Evolutionary conservation across 371 early-diverging fungal genomes (phyloP).

Genomic region (Actinomortierella wolfii): DNA sequence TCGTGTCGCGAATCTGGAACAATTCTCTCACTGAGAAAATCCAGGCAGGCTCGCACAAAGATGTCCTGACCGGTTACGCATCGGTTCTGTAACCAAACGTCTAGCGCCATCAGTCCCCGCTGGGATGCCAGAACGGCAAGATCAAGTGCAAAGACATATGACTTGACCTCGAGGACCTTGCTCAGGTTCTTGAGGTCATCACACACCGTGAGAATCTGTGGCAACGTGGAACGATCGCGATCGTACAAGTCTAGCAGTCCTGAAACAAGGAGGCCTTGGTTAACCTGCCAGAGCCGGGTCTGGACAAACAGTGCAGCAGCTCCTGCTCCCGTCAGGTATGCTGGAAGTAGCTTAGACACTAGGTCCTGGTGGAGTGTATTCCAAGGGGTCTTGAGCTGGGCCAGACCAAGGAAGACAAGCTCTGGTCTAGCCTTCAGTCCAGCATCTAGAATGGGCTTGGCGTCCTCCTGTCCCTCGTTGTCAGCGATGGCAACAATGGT

Average conservation of each 20-base stretch:
- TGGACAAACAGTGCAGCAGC: conserved; percentile 72
- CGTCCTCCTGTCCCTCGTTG: conserved; percentile 65
- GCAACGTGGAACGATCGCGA: conserved; percentile 71
- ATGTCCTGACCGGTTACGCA: conserved; percentile 66
- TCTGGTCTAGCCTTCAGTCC: conserved; percentile 76
- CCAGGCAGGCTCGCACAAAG: conserved; percentile 77
- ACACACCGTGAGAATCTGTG: conserved; percentile 80
- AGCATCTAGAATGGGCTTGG: conserved; percentile 67
- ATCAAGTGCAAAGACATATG: conserved; percentile 80
- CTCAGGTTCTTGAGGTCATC: conserved; percentile 85
- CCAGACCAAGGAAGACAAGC: conserved; percentile 75
- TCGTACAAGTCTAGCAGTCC: conserved; percentile 76
- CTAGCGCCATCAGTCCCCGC: conserved; percentile 81
- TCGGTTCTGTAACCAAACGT: conserved; percentile 87
- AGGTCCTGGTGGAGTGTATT: conserved; percentile 71
- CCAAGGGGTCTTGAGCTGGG: conserved; percentile 67
- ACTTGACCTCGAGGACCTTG: conserved; percentile 71
- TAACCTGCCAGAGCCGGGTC: conserved; percentile 75
- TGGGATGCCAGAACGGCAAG: conserved; percentile 85
- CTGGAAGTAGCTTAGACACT: conserved; percentile 63
- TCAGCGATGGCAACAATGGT: conserved; percentile 69
- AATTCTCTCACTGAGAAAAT: conserved; percentile 78
- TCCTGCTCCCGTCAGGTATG: conserved; percentile 70
- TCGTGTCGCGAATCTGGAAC: conserved; percentile 46
- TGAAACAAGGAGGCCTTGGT: conserved; percentile 62